Percentiles rank a stretch among this genome's conserved stretches.
Evolutionary conservation across 2,329 filamentous ascomycete genomes (phyloP).

Genomic region (Neobulgaria alba): DNA sequence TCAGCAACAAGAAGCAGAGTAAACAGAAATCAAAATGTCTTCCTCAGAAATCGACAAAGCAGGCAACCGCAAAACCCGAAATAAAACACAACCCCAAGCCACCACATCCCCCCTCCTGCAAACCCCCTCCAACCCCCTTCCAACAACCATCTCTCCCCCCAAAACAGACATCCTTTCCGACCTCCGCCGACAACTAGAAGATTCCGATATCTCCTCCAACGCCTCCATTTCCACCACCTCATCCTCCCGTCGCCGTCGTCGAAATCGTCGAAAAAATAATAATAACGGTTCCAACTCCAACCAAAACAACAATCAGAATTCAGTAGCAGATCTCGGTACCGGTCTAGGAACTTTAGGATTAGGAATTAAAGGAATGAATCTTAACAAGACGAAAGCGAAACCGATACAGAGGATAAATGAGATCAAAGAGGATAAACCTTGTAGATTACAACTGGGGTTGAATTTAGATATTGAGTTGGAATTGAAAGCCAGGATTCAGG

Average conservation of each 20-base stretch:
- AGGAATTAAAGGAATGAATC: background rate
- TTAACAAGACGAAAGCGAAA: background rate
- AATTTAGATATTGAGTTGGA: conserved; percentile 14
- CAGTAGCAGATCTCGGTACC: background rate
- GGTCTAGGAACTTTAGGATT: background rate
- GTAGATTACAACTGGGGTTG: conserved; percentile 10
- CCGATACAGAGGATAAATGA: background rate
- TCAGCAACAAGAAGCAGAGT: too few species aligned
- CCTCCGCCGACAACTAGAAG: conserved; percentile 5
- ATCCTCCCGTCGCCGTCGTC: conserved; percentile 1
- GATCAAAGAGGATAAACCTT: conserved; percentile 8
- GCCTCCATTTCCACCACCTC: conserved; percentile 5
- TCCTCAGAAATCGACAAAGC: too few species aligned
- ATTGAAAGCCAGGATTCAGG: conserved; percentile 12
- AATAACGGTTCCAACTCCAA: too few species aligned
- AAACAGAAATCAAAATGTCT: too few species aligned
- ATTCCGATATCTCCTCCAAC: conserved; percentile 12
- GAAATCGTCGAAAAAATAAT: conserved; percentile 5
- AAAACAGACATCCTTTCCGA: conserved; percentile 7
- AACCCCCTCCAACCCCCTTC: too few species aligned
- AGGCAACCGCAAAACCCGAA: too few species aligned
- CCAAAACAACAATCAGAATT: too few species aligned
- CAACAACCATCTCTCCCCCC: background rate
- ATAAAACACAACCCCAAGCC: too few species aligned
- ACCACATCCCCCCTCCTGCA: too few species aligned